A percentile compares a stretch with the other conserved stretches of the same genome.
phyloP scores from a whole-genome alignment of 768 basidiomycete species.

The Calocybe cyanea region DNA sequence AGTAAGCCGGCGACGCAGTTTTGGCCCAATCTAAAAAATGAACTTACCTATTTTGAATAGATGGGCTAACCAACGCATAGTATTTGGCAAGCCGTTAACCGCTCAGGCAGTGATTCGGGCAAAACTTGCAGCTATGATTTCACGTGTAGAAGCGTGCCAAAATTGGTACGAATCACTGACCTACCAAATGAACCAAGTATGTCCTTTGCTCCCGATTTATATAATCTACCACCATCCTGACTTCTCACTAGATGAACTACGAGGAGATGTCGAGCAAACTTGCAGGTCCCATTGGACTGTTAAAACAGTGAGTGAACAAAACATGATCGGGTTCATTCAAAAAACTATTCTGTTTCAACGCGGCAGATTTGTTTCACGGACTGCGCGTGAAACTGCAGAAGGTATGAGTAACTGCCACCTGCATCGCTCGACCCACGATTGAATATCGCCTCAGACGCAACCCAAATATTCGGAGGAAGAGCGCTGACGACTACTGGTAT shows the following conservation, averaged over 20 bases:
- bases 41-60: slow-evolving; percentile 31
- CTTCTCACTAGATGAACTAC: slow-evolving; percentile 68
- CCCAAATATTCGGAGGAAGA: slow-evolving; percentile 87
- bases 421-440: slow-evolving; percentile 35
- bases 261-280: slow-evolving; percentile 79
- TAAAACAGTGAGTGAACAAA: slow-evolving; percentile 72
- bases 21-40: neutral
- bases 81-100: slow-evolving; percentile 84
- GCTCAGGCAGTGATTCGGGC: slow-evolving; percentile 84
- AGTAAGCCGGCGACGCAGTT: slow-evolving; percentile 39
- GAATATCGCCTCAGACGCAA: slow-evolving; percentile 51
- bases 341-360: neutral
- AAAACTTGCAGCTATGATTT: slow-evolving; percentile 88
- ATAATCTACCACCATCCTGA: slow-evolving; percentile 3
- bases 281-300: slow-evolving; percentile 83
- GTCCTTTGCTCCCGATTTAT: slow-evolving; percentile 11
- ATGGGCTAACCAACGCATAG: slow-evolving; percentile 86
- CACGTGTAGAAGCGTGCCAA: slow-evolving; percentile 80
- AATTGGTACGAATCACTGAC: slow-evolving; percentile 90
- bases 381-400: slow-evolving; percentile 71
- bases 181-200: slow-evolving; percentile 86
- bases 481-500: slow-evolving; percentile 84
- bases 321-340: neutral
- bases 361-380: slow-evolving; percentile 60
- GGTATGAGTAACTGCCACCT: slow-evolving; percentile 25